Evolutionary conservation across 495 filamentous ascomycete species (phyloP).

Genomic region (Parathielavia appendiculata): DNA sequence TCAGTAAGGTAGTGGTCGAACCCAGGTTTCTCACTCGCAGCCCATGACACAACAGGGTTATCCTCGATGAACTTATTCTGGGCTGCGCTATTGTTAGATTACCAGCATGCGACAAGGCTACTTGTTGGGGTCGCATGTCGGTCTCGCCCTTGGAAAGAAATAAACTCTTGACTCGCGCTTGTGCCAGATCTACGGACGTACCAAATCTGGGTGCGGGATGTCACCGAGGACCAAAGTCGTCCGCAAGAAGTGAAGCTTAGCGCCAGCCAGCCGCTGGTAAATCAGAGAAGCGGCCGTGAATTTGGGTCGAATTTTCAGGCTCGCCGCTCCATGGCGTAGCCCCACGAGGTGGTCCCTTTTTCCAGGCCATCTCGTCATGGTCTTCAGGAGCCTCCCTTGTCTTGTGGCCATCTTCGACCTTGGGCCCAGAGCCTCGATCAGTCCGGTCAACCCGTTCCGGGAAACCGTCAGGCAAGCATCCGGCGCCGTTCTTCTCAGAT

Average conservation of each 20-base stretch:
- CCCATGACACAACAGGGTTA: background rate
- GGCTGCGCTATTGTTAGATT: conserved; percentile 1
- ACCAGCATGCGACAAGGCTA: background rate
- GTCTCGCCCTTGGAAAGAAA: no score
- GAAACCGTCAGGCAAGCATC: background rate
- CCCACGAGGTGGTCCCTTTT: background rate
- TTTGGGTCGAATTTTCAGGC: background rate
- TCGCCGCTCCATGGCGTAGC: conserved; percentile 1
- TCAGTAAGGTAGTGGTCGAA: background rate
- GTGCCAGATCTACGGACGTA: conserved; percentile 7
- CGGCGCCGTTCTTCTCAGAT: background rate
- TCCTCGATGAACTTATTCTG: background rate
- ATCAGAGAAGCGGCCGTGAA: conserved; percentile 5
- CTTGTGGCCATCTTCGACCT: background rate
- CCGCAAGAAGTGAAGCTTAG: background rate
- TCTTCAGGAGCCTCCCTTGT: conserved; percentile 4
- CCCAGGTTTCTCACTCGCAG: no score
- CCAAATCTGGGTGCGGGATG: background rate
- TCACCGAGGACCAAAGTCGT: background rate
- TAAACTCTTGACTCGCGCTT: conserved; percentile 7
- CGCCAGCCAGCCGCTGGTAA: conserved; percentile 14
- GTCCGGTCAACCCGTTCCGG: no score
- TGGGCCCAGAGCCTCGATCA: no score
- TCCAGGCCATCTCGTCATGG: background rate
- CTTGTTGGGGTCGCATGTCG: background rate